Base-by-base conservation (phyloP, 1,284 basidiomycete species). In the Lentinus polychrous region DNA sequence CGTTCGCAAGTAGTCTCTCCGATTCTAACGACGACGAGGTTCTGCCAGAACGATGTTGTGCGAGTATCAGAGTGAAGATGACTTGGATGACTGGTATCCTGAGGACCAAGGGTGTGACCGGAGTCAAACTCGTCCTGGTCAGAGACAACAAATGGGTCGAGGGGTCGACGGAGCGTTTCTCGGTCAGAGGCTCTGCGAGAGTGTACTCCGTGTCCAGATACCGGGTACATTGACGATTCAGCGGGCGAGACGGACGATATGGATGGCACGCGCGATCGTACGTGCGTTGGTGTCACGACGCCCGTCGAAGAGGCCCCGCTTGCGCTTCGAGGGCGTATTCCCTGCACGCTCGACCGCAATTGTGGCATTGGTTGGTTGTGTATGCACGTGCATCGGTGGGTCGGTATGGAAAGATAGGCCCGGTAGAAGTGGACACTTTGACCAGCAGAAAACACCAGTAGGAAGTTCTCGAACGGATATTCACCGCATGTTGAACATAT, bases 131-230 rank as follows among this genome's bases (percentile, higher is more conserved):
- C 75, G 37, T 81, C 80, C 27, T 67, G 65, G n/a, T 76, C 69
- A 6, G 75, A 66, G 8, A 73, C 71, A 17, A 81, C 68, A 27
- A 70, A 66, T 24, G 70, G 68, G 49, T 84, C 81, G 17, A 73
- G 68, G 14, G 69, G 69, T 35, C 81, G 73, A 18, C 81, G 72
- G 1, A 68, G 59, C 5, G 61, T 57, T 41, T 83, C 81, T 62
- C 82, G 83, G 57, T 86, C 84, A 3, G 83, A 83, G 15, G 74
- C 73, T 40, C 83, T 73, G 35, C 83, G 76, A 31, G 83, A 82
- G 56, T 88, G 82, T 18, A 83, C 72, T 8, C 88, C 87, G 58
- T 91, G 88, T 4, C 74, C 83, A 12, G 88, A 89, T 23, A 88
- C 74, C 12, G 87, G 88, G 59, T 87, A 90, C 17, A 76, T 69